Conservation (phyloP, 2,329 filamentous ascomycete genomes). For the Xylariaceae sp. region DNA sequence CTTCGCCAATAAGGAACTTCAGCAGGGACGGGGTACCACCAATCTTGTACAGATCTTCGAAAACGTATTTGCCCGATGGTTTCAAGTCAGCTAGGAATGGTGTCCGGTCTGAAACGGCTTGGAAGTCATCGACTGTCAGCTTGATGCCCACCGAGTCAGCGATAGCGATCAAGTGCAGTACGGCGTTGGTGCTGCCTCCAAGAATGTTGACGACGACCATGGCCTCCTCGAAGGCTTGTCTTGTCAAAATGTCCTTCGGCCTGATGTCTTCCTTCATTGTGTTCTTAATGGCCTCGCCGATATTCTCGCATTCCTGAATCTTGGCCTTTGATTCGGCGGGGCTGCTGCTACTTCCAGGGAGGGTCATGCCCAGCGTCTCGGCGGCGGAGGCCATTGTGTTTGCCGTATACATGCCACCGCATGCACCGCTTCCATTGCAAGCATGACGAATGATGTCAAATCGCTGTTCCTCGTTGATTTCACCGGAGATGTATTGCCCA, state of each 20-base stretch:
- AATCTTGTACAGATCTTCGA: conserved; percentile 83
- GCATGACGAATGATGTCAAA: conserved; percentile 95
- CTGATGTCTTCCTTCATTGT: conserved; percentile 78
- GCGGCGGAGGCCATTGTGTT: conserved; percentile 80
- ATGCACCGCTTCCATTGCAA: conserved; percentile 83
- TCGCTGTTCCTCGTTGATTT: conserved; percentile 89
- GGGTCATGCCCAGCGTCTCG: conserved; percentile 76
- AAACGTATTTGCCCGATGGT: conserved; percentile 86
- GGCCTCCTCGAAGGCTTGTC: conserved; percentile 82
- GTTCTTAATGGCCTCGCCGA: conserved; percentile 77
- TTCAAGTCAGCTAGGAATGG: conserved; percentile 85
- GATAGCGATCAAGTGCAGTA: conserved; percentile 84
- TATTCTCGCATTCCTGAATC: conserved; percentile 72
- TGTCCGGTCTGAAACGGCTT: conserved; percentile 77
- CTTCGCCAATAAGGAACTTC: conserved; percentile 85
- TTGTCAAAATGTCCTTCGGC: conserved; percentile 79
- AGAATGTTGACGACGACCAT: conserved; percentile 85
- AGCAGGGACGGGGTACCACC: conserved; percentile 87
- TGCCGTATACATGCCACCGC: conserved; percentile 84
- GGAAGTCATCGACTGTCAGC: conserved; percentile 86
- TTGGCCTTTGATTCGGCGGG: conserved; percentile 78
- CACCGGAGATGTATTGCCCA: conserved; percentile 89
- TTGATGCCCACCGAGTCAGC: conserved; percentile 82
- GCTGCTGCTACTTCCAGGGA: conserved; percentile 83
- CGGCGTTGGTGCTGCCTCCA: conserved; percentile 84